Evolutionary conservation across 75 land plant species (phyloP).

Genomic region (Gnetum montanum): DNA sequence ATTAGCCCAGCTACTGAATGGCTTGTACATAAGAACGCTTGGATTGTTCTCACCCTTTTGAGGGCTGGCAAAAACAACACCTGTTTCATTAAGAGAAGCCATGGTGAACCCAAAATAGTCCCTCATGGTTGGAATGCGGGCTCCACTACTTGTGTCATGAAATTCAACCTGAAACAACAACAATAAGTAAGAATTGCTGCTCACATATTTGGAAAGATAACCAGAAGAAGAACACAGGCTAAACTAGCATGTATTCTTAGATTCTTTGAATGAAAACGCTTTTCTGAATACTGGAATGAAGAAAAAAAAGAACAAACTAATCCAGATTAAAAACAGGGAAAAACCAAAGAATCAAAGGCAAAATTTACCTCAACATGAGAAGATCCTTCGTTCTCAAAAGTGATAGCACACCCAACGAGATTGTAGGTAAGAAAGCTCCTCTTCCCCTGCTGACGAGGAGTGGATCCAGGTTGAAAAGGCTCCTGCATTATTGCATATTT

Average conservation of each 20-base stretch:
- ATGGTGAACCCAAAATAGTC: conserved; percentile 94
- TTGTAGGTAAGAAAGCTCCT: conserved; percentile 79
- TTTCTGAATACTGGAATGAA: background rate
- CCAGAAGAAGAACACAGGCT: background rate
- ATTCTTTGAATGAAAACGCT: background rate
- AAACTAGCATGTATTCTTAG: no score
- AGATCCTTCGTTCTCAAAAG: conserved; percentile 62
- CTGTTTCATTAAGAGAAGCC: conserved; percentile 85
- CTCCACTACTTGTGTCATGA: conserved; percentile 83
- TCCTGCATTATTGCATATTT: conserved; percentile 50
- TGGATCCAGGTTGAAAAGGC: conserved; percentile 85
- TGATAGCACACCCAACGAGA: conserved; percentile 79
- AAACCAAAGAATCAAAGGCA: background rate
- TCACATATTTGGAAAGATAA: background rate
- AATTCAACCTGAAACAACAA: conserved; percentile 77
- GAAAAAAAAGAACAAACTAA: background rate
- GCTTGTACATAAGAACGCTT: conserved; percentile 92
- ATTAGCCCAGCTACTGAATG: conserved; percentile 94
- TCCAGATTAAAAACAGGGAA: background rate
- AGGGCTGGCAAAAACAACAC: conserved; percentile 81
- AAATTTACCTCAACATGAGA: conserved; percentile 86
- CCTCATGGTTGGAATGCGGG: conserved; percentile 85
- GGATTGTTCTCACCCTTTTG: conserved; percentile 83
- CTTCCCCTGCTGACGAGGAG: conserved; percentile 56
- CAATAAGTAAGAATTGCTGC: background rate